A percentile compares a stretch with the other conserved stretches of the same genome.
These are phyloP conservation scores for Myriangium duriaei DNA, from an alignment of 2,329 filamentous ascomycete genomes.

Conservation along the genomic window DNA sequence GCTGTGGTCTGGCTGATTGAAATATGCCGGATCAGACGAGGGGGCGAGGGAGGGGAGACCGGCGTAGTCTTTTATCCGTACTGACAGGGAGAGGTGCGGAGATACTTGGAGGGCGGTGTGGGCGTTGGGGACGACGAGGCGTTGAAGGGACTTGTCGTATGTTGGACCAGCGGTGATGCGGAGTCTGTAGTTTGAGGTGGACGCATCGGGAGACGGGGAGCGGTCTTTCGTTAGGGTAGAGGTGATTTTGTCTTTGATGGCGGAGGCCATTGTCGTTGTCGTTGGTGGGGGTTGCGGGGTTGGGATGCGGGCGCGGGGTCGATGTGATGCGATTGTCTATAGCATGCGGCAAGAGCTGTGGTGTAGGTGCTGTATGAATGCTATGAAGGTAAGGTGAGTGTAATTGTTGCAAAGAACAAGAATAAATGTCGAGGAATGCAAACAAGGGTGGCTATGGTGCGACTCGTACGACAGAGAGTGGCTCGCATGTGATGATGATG, in stretches of 20 bases:
- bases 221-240: slow-evolving; percentile 6
- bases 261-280: slow-evolving; percentile 16
- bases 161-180: slow-evolving; percentile 66
- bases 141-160: slow-evolving; percentile 58
- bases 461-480: no score
- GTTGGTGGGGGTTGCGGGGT: no score
- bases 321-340: no score
- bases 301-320: no score
- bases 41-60: slow-evolving; percentile 58
- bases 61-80: slow-evolving; percentile 57
- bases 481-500: no score
- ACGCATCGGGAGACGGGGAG: slow-evolving; percentile 9
- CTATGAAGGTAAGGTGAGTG: no score
- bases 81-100: slow-evolving; percentile 54
- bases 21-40: slow-evolving; percentile 55
- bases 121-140: slow-evolving; percentile 62
- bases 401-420: no score
- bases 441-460: no score
- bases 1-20: slow-evolving; percentile 54
- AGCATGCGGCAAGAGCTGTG: no score
- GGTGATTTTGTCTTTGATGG: slow-evolving; percentile 15
- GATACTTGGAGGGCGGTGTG: slow-evolving; percentile 46
- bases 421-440: no score
- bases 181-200: slow-evolving; percentile 54
- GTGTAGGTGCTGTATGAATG: no score